These are phyloP conservation scores for Knufia fluminis DNA, from an alignment of 2,329 filamentous ascomycete genomes.

Conservation along the genomic window DNA sequence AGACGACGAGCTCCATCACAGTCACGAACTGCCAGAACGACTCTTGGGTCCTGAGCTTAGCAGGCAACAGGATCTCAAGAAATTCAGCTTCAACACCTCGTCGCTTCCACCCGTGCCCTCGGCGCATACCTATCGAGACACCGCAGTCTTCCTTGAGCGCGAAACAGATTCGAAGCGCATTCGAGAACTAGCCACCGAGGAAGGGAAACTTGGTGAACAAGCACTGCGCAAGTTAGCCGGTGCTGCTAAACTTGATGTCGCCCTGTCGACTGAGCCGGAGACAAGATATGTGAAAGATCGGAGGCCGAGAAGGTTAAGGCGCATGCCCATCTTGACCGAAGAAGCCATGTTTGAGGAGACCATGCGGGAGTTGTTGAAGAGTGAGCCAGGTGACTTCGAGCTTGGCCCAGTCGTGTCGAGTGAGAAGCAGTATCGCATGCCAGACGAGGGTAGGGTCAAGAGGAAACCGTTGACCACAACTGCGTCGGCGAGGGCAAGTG, in stretches of 20 bases:
- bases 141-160: conserved; percentile 49
- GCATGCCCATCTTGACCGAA: conserved; percentile 25
- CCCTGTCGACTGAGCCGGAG: conserved; percentile 33
- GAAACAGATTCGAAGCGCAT: conserved; percentile 52
- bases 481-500: not conserved
- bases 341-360: conserved; percentile 49
- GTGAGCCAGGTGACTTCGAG: conserved; percentile 30
- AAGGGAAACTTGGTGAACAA: conserved; percentile 56
- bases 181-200: conserved; percentile 54
- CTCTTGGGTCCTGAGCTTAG: conserved; percentile 46
- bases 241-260: conserved; percentile 34
- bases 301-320: conserved; percentile 23
- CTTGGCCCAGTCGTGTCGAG: conserved; percentile 50
- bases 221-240: conserved; percentile 53
- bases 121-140: conserved; percentile 54
- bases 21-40: conserved; percentile 27
- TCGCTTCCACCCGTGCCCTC: conserved; percentile 56
- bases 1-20: conserved; percentile 29
- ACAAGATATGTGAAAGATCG: not conserved
- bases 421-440: conserved; percentile 48
- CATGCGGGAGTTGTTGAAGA: conserved; percentile 41
- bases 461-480: conserved; percentile 9
- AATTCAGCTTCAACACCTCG: conserved; percentile 46
- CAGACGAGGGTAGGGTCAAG: conserved; percentile 28
- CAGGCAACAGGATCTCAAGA: conserved; percentile 37